phyloP scores from a whole-genome alignment of 306 rosid species.

The Betula pendula region DNA sequence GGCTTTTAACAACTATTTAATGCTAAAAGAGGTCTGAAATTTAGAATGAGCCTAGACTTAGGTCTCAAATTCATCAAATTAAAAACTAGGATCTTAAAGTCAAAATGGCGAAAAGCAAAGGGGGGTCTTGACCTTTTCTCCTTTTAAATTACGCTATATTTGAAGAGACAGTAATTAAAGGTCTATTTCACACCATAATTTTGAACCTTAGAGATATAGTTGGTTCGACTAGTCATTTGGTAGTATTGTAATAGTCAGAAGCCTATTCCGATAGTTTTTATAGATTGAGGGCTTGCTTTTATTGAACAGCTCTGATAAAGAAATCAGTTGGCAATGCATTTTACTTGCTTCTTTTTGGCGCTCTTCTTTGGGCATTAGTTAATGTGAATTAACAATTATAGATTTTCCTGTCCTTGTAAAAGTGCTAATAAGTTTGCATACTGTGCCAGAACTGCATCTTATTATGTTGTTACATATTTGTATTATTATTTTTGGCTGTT shows the following conservation, averaged over 20 bases:
- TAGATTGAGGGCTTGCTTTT: neutral
- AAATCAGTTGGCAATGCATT: neutral
- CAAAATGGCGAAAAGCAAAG: too few species aligned
- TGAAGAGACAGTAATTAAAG: neutral
- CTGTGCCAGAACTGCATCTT: neutral
- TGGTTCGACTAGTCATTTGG: neutral
- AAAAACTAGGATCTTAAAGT: too few species aligned
- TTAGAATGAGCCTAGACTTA: too few species aligned
- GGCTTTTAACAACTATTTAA: too few species aligned
- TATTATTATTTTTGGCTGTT: neutral
- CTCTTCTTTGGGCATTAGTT: neutral
- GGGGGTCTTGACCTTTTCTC: too few species aligned
- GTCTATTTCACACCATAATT: neutral
- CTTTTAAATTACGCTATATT: neutral
- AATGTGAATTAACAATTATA: neutral
- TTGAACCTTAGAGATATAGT: neutral
- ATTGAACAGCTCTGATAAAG: neutral
- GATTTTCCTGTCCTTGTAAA: neutral
- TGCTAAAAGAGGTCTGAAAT: too few species aligned
- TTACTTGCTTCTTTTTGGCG: neutral
- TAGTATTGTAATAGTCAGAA: neutral
- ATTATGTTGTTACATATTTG: neutral
- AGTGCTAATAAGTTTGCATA: neutral
- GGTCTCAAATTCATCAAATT: too few species aligned
- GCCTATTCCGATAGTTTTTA: neutral